These are phyloP conservation scores for Nicotiana benthamiana DNA, from an alignment of 257 asterid genomes.

Conservation along the genomic window DNA sequence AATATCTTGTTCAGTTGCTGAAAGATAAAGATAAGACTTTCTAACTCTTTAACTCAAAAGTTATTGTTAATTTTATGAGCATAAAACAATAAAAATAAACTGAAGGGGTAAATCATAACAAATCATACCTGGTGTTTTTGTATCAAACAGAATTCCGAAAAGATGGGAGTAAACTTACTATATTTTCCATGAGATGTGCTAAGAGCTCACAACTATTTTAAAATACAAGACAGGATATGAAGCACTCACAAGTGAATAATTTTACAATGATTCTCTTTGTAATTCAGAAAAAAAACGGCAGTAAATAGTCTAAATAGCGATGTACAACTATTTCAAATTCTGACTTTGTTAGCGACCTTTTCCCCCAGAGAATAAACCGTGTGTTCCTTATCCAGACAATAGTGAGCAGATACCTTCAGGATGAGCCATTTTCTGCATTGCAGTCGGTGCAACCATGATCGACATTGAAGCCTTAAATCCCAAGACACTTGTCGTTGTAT, in stretches of 20 bases:
- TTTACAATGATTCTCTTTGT: background rate
- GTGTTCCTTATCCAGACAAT: background rate
- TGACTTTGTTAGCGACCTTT: background rate
- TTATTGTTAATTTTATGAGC: no score
- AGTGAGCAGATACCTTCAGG: slow-evolving; percentile 50
- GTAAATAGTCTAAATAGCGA: background rate
- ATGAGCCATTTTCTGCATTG: slow-evolving; percentile 92
- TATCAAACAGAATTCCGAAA: background rate
- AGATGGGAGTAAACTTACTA: background rate
- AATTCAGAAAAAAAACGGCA: background rate
- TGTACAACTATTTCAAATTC: background rate
- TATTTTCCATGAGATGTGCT: background rate
- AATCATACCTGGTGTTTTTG: background rate
- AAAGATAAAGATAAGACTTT: no score
- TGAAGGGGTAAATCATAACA: no score
- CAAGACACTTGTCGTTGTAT: slow-evolving; percentile 42
- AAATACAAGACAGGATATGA: background rate
- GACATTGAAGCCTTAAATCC: slow-evolving; percentile 81
- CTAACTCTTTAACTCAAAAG: no score
- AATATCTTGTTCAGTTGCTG: no score
- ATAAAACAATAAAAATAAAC: no score
- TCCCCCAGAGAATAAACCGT: background rate
- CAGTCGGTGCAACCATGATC: no score
- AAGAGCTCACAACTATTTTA: background rate
- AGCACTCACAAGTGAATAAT: background rate